Percentiles rank a stretch among this genome's conserved stretches.
phyloP scores from a whole-genome alignment of 768 basidiomycete species.

The Naganishia randhawae region DNA sequence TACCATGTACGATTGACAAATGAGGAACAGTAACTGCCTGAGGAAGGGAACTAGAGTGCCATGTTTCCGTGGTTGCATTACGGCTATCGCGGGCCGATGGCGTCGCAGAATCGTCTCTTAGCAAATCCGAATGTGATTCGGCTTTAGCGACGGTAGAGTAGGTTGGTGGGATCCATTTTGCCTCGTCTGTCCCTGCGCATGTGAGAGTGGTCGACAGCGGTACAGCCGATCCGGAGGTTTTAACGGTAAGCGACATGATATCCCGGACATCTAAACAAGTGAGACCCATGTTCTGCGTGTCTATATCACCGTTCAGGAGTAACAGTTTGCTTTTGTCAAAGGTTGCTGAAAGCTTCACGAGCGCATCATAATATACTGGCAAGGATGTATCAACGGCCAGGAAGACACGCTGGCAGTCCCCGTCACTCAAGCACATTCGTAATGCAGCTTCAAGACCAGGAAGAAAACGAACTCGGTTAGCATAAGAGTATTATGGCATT shows the following conservation, averaged over 20 bases:
- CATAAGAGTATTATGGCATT: background rate
- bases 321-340: background rate
- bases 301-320: background rate
- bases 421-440: conserved; percentile 22
- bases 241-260: background rate
- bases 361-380: background rate
- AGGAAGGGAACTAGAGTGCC: background rate
- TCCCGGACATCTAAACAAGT: background rate
- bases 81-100: background rate
- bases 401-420: conserved; percentile 12
- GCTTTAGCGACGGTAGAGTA: conserved; percentile 10
- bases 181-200: background rate
- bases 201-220: no score
- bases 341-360: background rate
- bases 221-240: background rate
- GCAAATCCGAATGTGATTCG: background rate
- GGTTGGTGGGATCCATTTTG: conserved; percentile 5
- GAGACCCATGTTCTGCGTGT: background rate
- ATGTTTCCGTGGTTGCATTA: background rate
- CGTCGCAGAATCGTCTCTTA: background rate
- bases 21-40: background rate
- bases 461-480: background rate
- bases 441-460: background rate
- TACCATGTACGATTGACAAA: conserved; percentile 8
- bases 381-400: background rate